Percentiles rank a stretch among this genome's conserved stretches.
Conservation (phyloP, 1,284 basidiomycete species). For the Schizophyllum commune region DNA sequence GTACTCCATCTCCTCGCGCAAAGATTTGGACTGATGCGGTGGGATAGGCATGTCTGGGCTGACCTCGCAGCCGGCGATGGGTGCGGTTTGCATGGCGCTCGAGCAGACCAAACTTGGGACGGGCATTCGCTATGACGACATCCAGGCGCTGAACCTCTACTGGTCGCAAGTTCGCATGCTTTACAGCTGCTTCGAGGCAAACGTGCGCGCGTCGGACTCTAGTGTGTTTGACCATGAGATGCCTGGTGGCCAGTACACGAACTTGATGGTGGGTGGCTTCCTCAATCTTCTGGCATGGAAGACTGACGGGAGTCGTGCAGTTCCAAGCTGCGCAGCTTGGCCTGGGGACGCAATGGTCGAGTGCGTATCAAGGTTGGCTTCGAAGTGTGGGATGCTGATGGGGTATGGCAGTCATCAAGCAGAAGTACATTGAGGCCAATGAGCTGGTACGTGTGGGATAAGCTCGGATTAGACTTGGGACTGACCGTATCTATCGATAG, state of each 20-base stretch:
- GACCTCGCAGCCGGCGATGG: slow-evolving; percentile 74
- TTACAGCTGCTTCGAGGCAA: slow-evolving; percentile 97
- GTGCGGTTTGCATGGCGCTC: slow-evolving; percentile 46
- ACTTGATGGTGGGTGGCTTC: slow-evolving; percentile 66
- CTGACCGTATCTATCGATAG: slow-evolving; percentile 28
- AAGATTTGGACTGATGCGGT: slow-evolving; percentile 1
- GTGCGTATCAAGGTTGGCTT: slow-evolving; percentile 26
- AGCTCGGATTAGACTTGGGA: slow-evolving; percentile 4
- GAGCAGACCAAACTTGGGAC: slow-evolving; percentile 95
- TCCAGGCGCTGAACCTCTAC: slow-evolving; percentile 96
- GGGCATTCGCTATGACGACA: slow-evolving; percentile 95
- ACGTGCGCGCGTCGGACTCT: slow-evolving; percentile 93
- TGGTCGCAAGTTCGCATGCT: slow-evolving; percentile 97
- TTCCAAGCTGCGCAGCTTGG: slow-evolving; percentile 99
- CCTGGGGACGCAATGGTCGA: slow-evolving; percentile 93
- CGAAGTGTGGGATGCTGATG: slow-evolving; percentile 11
- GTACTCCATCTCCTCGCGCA: slow-evolving; percentile 13
- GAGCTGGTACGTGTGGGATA: slow-evolving; percentile 55
- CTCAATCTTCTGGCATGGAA: slow-evolving; percentile 11
- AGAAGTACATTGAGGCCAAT: slow-evolving; percentile 97
- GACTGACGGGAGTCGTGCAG: slow-evolving; percentile 29
- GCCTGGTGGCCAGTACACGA: slow-evolving; percentile 98
- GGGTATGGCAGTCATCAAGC: slow-evolving; percentile 77
- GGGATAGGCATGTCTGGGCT: slow-evolving; percentile 88
- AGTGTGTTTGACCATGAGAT: slow-evolving; percentile 99